phyloP scores from a whole-genome alignment of 345 rosid species.

The Dimocarpus longan region DNA sequence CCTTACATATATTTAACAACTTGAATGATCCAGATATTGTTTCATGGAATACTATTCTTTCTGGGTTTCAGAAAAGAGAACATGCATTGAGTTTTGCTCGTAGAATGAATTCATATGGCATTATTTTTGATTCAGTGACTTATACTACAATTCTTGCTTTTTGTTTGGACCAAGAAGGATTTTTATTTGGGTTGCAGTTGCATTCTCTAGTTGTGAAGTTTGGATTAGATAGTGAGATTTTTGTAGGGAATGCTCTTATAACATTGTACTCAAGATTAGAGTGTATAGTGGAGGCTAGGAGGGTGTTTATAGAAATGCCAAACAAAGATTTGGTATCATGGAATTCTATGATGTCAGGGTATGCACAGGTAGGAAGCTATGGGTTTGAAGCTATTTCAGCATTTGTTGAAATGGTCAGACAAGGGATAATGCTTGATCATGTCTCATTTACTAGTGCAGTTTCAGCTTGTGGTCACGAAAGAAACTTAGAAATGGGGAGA shows the following conservation, averaged over 20 bases:
- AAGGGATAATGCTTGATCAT: slow-evolving; percentile 74
- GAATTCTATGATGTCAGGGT: slow-evolving; percentile 87
- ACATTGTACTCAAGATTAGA: slow-evolving; percentile 70
- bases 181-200: slow-evolving; percentile 68
- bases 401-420: slow-evolving; percentile 62
- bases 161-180: slow-evolving; percentile 57
- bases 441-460: slow-evolving; percentile 78
- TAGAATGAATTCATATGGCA: slow-evolving; percentile 53
- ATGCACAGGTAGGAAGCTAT: slow-evolving; percentile 57
- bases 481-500: slow-evolving; percentile 60
- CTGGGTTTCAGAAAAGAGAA: slow-evolving; percentile 59
- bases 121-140: slow-evolving; percentile 62
- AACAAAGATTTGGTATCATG: slow-evolving; percentile 75
- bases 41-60: slow-evolving; percentile 90
- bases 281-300: slow-evolving; percentile 52
- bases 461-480: slow-evolving; percentile 75
- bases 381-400: slow-evolving; percentile 58
- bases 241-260: slow-evolving; percentile 78
- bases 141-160: slow-evolving; percentile 59
- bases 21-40: slow-evolving; percentile 68
- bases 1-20: slow-evolving; percentile 61
- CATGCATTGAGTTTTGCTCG: slow-evolving; percentile 56
- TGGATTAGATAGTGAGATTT: slow-evolving; percentile 61
- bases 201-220: slow-evolving; percentile 52
- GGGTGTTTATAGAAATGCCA: slow-evolving; percentile 67